Evolutionary conservation across 495 filamentous ascomycete genomes (phyloP), one percentile per base, ranked within the genome.

Genomic region (Coniosporium apollinis): DNA sequence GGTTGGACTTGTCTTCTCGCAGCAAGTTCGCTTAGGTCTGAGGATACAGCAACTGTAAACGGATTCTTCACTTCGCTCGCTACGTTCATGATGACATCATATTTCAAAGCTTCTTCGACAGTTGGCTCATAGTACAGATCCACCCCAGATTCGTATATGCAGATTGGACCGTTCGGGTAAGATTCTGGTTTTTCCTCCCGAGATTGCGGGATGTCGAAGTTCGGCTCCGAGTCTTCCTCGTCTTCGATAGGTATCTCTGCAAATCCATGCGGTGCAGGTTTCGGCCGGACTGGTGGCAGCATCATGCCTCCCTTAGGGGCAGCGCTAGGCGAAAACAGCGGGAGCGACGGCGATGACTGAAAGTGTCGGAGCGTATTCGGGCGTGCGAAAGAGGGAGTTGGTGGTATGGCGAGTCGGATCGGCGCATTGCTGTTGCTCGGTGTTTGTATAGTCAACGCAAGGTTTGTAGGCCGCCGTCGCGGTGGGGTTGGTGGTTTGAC

Each of bases 31-130:
- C 8, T 13, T 26, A 26, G 13, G 11, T 9, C 9, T 16, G 11
- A 13, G 9, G n/a, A 14, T 14, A 32, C 18, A 5, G 42, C 38
- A 5, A 48, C 45, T 10, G 39, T 62, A 52, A 96, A 92, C 2
- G 89, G 89, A 49, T 94, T 97, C 29, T 63, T 60, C 3, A 97
- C 89, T 58, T 97, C 89, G 45, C 83, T 81, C 1, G 89, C 89
- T 16, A 97, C 89, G 47, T 97, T 97, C 34, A 97, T 71, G 22
- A 97, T 73, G 3, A 94, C 77, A 50, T 96, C 89, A 47, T 92
- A 97, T 31, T 76, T 61, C 8, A 75, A 61, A 2, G 87, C 87
- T 49, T 93, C 82, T 33, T 87, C 76, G 0, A 72, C 72, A 3
- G 78, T 86, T 3, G 89, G 89, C 53, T 97, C 89, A 26, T 92